A percentile compares a stretch with the other conserved stretches of the same genome.
These are phyloP conservation scores for Trichoderma reesei DNA, from an alignment of 495 filamentous ascomycete genomes.

Conservation along the genomic window DNA sequence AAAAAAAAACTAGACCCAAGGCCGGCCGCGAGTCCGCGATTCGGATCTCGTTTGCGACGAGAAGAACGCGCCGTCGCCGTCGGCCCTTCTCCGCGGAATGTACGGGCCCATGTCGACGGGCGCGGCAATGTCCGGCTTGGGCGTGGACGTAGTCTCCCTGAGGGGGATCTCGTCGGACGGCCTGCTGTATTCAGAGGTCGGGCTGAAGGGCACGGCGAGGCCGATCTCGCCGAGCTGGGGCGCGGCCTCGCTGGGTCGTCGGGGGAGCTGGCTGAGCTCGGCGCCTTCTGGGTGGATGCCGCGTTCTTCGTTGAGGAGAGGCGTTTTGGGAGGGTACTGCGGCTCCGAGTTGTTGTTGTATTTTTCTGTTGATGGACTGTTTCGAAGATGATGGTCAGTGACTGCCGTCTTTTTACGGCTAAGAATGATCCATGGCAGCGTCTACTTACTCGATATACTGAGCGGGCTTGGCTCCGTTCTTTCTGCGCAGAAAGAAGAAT, in stretches of 20 bases:
- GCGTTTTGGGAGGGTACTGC: not conserved
- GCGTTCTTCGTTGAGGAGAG: not conserved
- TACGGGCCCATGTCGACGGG: not conserved
- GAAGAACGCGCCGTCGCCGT: not conserved
- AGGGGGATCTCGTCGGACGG: not conserved
- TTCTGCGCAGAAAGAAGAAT: constrained; percentile 24
- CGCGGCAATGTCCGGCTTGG: not conserved
- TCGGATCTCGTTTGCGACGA: not conserved
- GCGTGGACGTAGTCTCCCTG: not conserved
- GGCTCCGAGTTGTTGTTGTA: not conserved
- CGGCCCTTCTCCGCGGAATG: not conserved
- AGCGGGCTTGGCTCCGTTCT: constrained; percentile 24
- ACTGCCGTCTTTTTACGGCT: not conserved
- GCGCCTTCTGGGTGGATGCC: not conserved
- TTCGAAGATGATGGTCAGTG: not conserved
- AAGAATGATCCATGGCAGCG: not conserved
- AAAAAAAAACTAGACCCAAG: not conserved
- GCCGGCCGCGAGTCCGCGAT: not conserved
- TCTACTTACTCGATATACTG: constrained; percentile 25
- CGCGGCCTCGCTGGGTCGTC: not conserved
- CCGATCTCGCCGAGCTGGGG: constrained; percentile 1
- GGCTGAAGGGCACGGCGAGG: not conserved
- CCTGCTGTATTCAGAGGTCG: not conserved
- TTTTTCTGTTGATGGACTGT: constrained; percentile 5
- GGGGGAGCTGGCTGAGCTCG: not conserved